These are phyloP conservation scores for Pseudevernia furfuracea DNA, from an alignment of 495 filamentous ascomycete genomes.

Conservation along the genomic window DNA sequence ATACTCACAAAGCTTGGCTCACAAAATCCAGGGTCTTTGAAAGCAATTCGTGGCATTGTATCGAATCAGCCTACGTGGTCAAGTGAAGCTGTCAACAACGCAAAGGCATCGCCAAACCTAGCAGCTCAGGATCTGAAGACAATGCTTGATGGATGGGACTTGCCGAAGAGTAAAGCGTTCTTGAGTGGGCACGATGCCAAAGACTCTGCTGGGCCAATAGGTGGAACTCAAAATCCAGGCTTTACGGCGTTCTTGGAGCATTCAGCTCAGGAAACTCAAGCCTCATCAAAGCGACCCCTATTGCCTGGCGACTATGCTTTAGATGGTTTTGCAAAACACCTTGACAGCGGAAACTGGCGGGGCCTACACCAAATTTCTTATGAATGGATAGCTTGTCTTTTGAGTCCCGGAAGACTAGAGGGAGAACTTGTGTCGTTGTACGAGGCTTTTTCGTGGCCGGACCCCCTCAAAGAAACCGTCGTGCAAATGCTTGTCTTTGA, in stretches of 20 bases:
- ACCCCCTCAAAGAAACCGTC: constrained; percentile 60
- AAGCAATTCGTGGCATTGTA: constrained; percentile 34
- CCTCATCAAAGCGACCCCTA: constrained; percentile 39
- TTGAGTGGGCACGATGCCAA: constrained; percentile 46
- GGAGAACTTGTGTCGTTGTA: constrained; percentile 40
- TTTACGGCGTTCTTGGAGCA: constrained; percentile 74
- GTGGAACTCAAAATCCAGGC: constrained; percentile 47
- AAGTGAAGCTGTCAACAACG: constrained; percentile 12
- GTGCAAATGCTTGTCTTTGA: constrained; percentile 58
- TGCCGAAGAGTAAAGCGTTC: constrained; percentile 49
- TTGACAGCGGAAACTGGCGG: constrained; percentile 47
- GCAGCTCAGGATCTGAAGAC: constrained; percentile 47
- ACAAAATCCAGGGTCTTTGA: constrained; percentile 40
- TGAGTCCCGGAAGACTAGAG: constrained; percentile 28
- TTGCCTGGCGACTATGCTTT: constrained; percentile 54
- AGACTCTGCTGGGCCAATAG: constrained; percentile 42
- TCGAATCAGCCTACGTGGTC: constrained; percentile 22
- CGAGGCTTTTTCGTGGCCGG: constrained; percentile 58
- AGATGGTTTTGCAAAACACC: constrained; percentile 42
- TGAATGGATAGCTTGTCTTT: constrained; percentile 56
- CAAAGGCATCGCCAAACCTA: constrained; percentile 28
- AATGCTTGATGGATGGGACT: constrained; percentile 51
- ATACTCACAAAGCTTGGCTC: constrained; percentile 62
- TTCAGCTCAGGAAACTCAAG: constrained; percentile 55
- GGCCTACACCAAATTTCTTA: constrained; percentile 57